Conservation (phyloP, 225 moss, liverwort and hornwort species). For the Climacium dendroides region DNA sequence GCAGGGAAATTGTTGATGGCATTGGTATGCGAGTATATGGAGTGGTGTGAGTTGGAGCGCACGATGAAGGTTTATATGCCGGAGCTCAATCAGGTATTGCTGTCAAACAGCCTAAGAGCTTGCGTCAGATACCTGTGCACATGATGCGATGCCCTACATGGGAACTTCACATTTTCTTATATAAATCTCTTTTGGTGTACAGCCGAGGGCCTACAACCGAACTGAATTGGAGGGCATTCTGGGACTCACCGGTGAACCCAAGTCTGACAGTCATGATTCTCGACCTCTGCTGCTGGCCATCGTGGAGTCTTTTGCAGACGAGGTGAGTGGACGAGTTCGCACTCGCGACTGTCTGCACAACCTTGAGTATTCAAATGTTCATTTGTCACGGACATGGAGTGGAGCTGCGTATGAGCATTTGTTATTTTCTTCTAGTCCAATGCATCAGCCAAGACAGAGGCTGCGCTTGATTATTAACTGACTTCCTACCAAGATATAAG, state of each 20-base stretch:
- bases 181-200: neutral
- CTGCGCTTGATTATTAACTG: neutral
- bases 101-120: neutral
- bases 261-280: slow-evolving; percentile 38
- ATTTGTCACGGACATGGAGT: neutral
- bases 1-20: slow-evolving; percentile 81
- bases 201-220: slow-evolving; percentile 74
- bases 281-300: slow-evolving; percentile 77
- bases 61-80: slow-evolving; percentile 85
- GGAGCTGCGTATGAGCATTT: neutral
- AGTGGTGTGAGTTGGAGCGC: slow-evolving; percentile 96
- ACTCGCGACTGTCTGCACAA: neutral
- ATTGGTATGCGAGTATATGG: slow-evolving; percentile 91
- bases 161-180: neutral
- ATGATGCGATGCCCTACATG: neutral
- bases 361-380: neutral
- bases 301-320: slow-evolving; percentile 65
- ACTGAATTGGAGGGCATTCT: slow-evolving; percentile 72
- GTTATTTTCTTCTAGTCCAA: neutral
- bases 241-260: slow-evolving; percentile 57
- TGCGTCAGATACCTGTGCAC: neutral
- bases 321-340: slow-evolving; percentile 38
- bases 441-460: neutral
- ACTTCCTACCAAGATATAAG: neutral
- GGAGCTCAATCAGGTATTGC: slow-evolving; percentile 84